Conservation (phyloP, 306 rosid genomes). For the Pyrus communis region DNA sequence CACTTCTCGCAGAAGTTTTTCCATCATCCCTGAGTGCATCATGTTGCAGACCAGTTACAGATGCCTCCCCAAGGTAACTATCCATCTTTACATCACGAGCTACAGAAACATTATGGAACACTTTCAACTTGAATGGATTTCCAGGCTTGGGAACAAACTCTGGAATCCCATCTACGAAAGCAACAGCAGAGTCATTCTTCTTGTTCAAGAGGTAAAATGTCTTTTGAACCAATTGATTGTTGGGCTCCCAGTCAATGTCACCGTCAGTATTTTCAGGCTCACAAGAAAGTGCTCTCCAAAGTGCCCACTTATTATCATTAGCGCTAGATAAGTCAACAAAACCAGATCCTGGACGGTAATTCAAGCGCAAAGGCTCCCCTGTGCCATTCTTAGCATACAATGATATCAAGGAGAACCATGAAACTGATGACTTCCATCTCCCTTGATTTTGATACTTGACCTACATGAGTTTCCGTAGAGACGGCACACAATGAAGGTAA, state of each 20-base stretch:
- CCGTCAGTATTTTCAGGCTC: constrained; percentile 41
- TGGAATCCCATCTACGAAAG: constrained; percentile 69
- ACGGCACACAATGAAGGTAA: background rate
- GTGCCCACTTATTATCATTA: constrained; percentile 48
- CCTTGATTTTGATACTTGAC: constrained; percentile 54
- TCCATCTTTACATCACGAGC: constrained; percentile 33
- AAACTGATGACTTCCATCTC: constrained; percentile 57
- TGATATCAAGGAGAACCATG: constrained; percentile 80
- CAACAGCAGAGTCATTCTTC: constrained; percentile 74
- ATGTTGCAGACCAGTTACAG: constrained; percentile 25
- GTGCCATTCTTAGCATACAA: constrained; percentile 65
- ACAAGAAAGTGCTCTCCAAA: constrained; percentile 55
- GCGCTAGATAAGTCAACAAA: constrained; percentile 63
- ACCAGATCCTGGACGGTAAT: constrained; percentile 59
- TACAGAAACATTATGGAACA: constrained; percentile 38
- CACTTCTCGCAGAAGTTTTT: constrained; percentile 28
- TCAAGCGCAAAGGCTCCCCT: constrained; percentile 73
- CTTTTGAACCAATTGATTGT: constrained; percentile 45
- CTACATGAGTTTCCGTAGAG: constrained; percentile 26
- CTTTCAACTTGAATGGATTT: constrained; percentile 80
- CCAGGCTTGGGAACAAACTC: constrained; percentile 88
- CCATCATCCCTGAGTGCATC: constrained; percentile 23
- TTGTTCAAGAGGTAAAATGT: constrained; percentile 68
- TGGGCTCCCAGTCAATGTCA: constrained; percentile 53
- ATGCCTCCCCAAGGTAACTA: constrained; percentile 32